A percentile compares a stretch with the other conserved stretches of the same genome.
These are phyloP conservation scores for Arbutus unedo DNA, from an alignment of 148 eudicot species.

Conservation along the genomic window DNA sequence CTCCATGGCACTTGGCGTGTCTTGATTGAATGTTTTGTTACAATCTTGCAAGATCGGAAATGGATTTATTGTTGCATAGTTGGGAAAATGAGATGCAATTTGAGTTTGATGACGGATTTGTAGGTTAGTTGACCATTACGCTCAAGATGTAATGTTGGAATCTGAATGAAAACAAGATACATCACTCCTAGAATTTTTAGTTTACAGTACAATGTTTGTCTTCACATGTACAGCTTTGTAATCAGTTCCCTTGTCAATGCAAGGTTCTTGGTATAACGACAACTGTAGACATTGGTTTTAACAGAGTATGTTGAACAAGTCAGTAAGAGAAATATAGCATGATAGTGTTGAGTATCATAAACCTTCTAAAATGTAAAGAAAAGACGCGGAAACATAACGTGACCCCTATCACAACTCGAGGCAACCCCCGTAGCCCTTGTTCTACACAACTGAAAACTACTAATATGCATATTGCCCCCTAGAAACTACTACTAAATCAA, in stretches of 20 bases:
- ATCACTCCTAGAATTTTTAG: not conserved
- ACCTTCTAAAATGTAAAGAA: not conserved
- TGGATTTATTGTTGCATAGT: not conserved
- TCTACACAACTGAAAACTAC: not conserved
- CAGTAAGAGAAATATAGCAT: not conserved
- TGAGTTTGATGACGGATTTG: not conserved
- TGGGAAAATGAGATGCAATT: not conserved
- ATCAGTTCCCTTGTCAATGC: not conserved
- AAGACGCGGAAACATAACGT: not conserved
- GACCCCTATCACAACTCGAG: not conserved
- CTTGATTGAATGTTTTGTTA: not conserved
- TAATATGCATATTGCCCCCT: not conserved
- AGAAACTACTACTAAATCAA: not conserved
- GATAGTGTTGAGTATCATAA: not conserved
- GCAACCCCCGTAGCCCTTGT: not conserved
- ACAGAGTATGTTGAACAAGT: not conserved
- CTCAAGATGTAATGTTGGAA: too few species aligned
- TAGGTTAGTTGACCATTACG: not conserved
- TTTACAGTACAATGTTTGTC: not conserved
- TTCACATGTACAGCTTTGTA: not conserved
- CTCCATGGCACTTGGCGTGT: not conserved
- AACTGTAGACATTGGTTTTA: not conserved
- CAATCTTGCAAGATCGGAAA: not conserved
- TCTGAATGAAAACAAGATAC: too few species aligned
- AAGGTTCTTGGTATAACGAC: not conserved